phyloP scores from a whole-genome alignment of 202 grass and related monocot species.

The Bolboschoenoplectus hybrid region DNA sequence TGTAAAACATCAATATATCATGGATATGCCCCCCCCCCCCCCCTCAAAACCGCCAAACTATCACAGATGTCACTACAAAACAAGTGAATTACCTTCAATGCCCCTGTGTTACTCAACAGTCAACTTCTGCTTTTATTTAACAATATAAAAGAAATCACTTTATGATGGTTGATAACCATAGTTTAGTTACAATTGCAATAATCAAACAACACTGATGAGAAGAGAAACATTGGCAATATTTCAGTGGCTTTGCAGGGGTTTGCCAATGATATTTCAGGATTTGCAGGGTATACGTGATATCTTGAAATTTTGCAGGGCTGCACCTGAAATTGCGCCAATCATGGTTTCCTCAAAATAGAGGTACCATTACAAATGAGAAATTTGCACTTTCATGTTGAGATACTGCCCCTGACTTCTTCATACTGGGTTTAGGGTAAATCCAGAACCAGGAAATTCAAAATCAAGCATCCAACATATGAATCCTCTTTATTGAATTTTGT shows the following conservation, averaged over 20 bases:
- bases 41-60: background rate
- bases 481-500: background rate
- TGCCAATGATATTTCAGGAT: constrained; percentile 15
- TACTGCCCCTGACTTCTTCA: background rate
- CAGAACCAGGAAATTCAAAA: background rate
- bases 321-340: background rate
- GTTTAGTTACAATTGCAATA: background rate
- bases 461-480: background rate
- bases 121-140: background rate
- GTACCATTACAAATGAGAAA: background rate
- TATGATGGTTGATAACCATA: background rate
- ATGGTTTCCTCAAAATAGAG: background rate
- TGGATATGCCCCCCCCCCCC: background rate
- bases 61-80: background rate
- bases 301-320: background rate
- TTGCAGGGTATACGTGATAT: constrained; percentile 4
- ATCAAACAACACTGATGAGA: background rate
- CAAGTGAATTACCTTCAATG: background rate
- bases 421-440: background rate
- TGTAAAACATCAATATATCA: constrained; percentile 2
- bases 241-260: background rate
- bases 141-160: background rate
- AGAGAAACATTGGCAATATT: background rate
- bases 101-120: background rate
- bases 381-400: background rate